Conservation (phyloP, 257 asterid genomes). For the Craterostigma plantagineum region DNA sequence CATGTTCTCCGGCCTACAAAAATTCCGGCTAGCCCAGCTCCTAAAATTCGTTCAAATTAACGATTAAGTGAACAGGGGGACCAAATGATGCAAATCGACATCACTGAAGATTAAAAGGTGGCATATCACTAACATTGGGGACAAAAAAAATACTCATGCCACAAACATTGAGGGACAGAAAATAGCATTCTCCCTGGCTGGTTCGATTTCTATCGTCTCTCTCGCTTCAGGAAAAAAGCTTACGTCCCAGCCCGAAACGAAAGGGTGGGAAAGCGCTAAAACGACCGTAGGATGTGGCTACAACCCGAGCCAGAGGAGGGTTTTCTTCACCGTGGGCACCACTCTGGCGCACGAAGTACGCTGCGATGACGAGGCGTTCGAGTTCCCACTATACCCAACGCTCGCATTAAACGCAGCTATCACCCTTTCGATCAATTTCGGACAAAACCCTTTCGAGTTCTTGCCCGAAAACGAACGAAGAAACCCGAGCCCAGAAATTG, state of each 20-base stretch:
- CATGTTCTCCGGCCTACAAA: too few relatives aligned
- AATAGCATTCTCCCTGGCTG: too few relatives aligned
- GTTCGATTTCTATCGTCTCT: neutral
- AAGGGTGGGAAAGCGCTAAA: conserved; percentile 34
- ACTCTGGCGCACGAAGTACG: conserved; percentile 39
- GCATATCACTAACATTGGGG: too few relatives aligned
- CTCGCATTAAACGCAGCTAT: conserved; percentile 36
- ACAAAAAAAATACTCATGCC: too few relatives aligned
- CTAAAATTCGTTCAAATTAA: too few relatives aligned
- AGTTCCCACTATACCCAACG: conserved; percentile 41
- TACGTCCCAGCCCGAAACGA: conserved; percentile 20
- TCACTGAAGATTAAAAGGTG: too few relatives aligned
- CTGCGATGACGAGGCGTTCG: conserved; percentile 40
- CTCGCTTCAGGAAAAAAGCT: conserved; percentile 29
- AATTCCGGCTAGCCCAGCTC: too few relatives aligned
- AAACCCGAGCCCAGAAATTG: conserved; percentile 36
- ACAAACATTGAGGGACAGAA: too few relatives aligned
- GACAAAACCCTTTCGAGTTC: conserved; percentile 41
- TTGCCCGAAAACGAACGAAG: conserved; percentile 29
- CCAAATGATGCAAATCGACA: too few relatives aligned
- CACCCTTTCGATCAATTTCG: conserved; percentile 37
- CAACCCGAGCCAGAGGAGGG: conserved; percentile 42
- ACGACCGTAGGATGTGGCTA: conserved; percentile 54
- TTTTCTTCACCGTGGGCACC: conserved; percentile 43
- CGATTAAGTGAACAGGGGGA: too few relatives aligned